These are phyloP conservation scores for Furcasterigmium furcatum DNA, from an alignment of 2,329 filamentous ascomycete genomes.

Conservation along the genomic window DNA sequence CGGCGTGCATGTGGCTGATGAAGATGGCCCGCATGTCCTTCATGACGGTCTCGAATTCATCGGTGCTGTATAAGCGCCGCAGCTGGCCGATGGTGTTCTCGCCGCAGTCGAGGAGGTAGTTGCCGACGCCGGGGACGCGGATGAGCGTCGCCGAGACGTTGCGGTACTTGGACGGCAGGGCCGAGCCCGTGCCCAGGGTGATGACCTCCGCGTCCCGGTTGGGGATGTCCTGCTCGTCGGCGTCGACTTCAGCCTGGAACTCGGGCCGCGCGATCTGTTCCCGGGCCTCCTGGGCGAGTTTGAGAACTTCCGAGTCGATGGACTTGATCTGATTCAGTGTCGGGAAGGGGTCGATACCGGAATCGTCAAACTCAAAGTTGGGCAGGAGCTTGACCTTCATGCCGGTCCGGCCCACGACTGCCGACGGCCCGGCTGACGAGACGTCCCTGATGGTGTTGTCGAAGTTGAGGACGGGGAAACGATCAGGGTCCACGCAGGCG, in stretches of 20 bases:
- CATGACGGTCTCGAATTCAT: slow-evolving; percentile 69
- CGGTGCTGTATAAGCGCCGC: slow-evolving; percentile 64
- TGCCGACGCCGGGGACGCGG: slow-evolving; percentile 80
- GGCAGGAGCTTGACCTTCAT: slow-evolving; percentile 45
- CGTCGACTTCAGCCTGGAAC: slow-evolving; percentile 46
- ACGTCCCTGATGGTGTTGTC: slow-evolving; percentile 45
- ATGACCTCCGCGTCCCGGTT: slow-evolving; percentile 78
- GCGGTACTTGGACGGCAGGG: slow-evolving; percentile 85
- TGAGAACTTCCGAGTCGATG: slow-evolving; percentile 35
- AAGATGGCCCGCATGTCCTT: slow-evolving; percentile 77
- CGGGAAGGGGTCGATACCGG: slow-evolving; percentile 38
- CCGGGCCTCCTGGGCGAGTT: slow-evolving; percentile 48
- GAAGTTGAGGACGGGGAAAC: slow-evolving; percentile 68
- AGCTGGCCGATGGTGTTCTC: slow-evolving; percentile 91
- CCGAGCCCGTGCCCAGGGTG: slow-evolving; percentile 87
- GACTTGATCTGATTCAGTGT: slow-evolving; percentile 34
- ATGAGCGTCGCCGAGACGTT: slow-evolving; percentile 91
- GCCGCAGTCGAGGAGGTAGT: slow-evolving; percentile 85
- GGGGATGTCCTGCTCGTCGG: slow-evolving; percentile 62
- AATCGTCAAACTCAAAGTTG: slow-evolving; percentile 39
- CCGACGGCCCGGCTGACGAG: slow-evolving; percentile 15
- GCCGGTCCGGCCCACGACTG: slow-evolving; percentile 36
- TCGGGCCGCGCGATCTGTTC: slow-evolving; percentile 33
- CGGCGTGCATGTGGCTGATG: slow-evolving; percentile 94
- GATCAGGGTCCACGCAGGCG: slow-evolving; percentile 66